Conservation (phyloP, 257 asterid genomes). For the Solanum sejunctum region DNA sequence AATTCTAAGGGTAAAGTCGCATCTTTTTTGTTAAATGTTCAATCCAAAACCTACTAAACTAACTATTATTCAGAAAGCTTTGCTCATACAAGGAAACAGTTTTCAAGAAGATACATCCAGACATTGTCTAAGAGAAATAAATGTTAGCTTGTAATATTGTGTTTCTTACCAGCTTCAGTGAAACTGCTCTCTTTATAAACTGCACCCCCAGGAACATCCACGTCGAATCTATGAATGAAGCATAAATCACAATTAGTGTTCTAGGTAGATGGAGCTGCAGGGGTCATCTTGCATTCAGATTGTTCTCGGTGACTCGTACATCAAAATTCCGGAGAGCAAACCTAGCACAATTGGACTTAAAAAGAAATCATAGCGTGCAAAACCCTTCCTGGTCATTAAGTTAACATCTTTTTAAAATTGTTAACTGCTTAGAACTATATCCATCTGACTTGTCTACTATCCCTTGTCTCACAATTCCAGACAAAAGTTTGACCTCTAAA, state of each 20-base stretch:
- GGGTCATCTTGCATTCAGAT: not conserved
- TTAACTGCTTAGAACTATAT: not conserved
- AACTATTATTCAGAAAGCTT: not conserved
- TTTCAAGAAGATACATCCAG: not conserved
- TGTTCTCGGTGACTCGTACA: not conserved
- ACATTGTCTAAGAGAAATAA: not conserved
- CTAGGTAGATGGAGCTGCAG: not conserved
- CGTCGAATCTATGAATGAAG: conserved; percentile 49
- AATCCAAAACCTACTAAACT: not conserved
- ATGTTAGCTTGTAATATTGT: not conserved
- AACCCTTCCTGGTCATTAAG: not conserved
- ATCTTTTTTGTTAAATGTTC: not conserved
- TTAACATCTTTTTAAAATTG: not conserved
- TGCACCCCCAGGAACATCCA: conserved; percentile 94
- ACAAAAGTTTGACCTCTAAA: not conserved
- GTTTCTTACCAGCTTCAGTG: conserved; percentile 56
- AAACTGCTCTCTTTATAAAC: conserved; percentile 93
- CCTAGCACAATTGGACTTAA: not conserved
- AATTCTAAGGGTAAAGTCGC: not conserved
- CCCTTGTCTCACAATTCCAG: not conserved
- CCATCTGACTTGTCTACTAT: not conserved
- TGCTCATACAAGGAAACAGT: not conserved
- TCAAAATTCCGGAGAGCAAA: not conserved
- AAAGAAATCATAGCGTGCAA: not conserved
- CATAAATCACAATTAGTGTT: not conserved